phyloP scores from a whole-genome alignment of 441 rosid genomes.

The Erodium moschatum region DNA sequence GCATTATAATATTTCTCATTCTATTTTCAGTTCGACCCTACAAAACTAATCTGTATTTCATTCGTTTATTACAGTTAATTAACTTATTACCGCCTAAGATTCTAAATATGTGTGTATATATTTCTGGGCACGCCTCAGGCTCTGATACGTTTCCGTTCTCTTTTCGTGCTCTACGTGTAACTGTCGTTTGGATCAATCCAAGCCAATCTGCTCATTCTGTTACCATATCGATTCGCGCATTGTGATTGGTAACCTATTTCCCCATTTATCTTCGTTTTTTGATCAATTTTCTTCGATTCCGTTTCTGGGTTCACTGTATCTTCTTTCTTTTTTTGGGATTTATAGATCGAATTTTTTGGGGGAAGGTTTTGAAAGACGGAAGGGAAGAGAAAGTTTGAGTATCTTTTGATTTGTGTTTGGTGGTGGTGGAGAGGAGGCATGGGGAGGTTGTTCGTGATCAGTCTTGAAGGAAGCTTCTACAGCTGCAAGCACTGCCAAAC shows the following conservation, averaged over 20 bases:
- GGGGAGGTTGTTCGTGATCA: conserved; percentile 61
- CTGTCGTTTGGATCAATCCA: background rate
- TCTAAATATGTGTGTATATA: background rate
- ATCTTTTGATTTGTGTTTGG: background rate
- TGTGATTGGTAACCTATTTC: background rate
- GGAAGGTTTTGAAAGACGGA: too few species aligned
- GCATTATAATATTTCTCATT: background rate
- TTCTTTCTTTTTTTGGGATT: background rate
- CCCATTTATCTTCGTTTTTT: background rate
- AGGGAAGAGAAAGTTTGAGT: background rate
- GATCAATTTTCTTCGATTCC: background rate
- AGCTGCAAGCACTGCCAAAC: conserved; percentile 66
- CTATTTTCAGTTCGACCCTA: background rate
- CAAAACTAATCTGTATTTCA: too few species aligned
- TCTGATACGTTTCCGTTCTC: background rate
- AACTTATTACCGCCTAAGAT: background rate
- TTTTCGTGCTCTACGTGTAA: background rate
- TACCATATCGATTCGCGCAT: background rate
- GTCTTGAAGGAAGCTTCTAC: conserved; percentile 49
- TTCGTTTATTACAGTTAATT: background rate
- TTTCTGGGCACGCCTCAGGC: background rate
- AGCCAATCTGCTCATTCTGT: too few species aligned
- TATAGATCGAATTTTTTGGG: background rate
- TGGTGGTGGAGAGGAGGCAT: conserved; percentile 22
- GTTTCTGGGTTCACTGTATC: background rate